Evolutionary conservation across 257 asterid species (phyloP).

Genomic region (Solanum pennellii): DNA sequence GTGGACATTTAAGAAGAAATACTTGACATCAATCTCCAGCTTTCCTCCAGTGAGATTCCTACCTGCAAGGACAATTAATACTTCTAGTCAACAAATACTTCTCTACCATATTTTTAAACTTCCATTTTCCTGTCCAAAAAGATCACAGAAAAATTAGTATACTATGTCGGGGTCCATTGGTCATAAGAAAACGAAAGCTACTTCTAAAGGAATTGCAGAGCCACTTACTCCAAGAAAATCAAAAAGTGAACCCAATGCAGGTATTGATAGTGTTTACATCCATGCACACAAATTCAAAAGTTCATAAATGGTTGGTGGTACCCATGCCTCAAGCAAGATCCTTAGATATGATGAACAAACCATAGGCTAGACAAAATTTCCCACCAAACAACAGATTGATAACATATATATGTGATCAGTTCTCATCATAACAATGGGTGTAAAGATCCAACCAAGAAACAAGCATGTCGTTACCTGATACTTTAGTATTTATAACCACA

Average conservation of each 20-base stretch:
- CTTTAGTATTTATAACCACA: neutral
- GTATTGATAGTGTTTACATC: too few species aligned
- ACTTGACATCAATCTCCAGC: slow-evolving; percentile 51
- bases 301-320: neutral
- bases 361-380: neutral
- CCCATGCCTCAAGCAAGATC: neutral
- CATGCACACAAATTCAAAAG: neutral
- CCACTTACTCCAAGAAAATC: neutral
- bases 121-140: neutral
- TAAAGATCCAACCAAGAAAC: neutral
- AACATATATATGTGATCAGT: neutral
- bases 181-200: neutral
- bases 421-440: neutral
- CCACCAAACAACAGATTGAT: neutral
- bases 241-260: neutral
- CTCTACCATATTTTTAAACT: neutral
- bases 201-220: neutral
- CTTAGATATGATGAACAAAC: neutral
- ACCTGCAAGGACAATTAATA: slow-evolving; percentile 27
- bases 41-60: slow-evolving; percentile 50
- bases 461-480: neutral
- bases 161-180: neutral
- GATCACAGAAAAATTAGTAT: neutral
- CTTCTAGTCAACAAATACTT: neutral
- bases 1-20: slow-evolving; percentile 34